Evolutionary conservation across 768 basidiomycete species (phyloP).

Genomic region (Rhodotorula toruloides): DNA sequence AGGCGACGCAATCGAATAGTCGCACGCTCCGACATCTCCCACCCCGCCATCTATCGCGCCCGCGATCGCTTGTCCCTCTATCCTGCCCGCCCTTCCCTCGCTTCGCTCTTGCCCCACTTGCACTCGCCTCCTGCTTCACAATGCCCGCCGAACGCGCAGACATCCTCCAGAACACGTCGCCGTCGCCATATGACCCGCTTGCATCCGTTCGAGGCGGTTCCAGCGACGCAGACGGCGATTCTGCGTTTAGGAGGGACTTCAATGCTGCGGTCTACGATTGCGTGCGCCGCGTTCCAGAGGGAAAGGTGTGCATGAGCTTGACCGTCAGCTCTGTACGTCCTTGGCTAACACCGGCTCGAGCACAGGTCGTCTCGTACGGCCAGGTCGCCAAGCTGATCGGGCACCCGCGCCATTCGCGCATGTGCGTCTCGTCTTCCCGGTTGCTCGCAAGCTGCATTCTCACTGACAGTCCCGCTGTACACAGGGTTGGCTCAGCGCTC

Average conservation of each 20-base stretch:
- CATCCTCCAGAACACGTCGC: too few species aligned
- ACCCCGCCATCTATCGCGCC: too few species aligned
- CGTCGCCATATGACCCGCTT: neutral
- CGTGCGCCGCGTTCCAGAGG: constrained; percentile 28
- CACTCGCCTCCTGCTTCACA: too few species aligned
- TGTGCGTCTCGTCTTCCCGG: constrained; percentile 5
- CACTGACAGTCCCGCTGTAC: neutral
- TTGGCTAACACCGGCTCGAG: fast-evolving
- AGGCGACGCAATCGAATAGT: too few species aligned
- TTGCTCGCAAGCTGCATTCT: neutral
- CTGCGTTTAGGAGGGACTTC: constrained; percentile 2
- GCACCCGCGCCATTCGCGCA: constrained; percentile 29
- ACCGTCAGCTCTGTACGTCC: neutral
- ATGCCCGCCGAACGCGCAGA: too few species aligned
- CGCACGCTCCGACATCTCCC: too few species aligned
- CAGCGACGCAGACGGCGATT: neutral
- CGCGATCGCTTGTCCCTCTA: too few species aligned
- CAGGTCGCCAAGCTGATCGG: constrained; percentile 21
- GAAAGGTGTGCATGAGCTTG: constrained; percentile 2
- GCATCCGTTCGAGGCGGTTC: neutral
- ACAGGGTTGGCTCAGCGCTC: constrained; percentile 14
- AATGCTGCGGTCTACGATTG: constrained; percentile 14
- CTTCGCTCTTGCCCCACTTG: too few species aligned
- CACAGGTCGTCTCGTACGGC: constrained; percentile 29
- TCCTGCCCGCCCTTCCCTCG: too few species aligned